phyloP scores from a whole-genome alignment of 805 yeast genomes.

The Candida sphagnicola region DNA sequence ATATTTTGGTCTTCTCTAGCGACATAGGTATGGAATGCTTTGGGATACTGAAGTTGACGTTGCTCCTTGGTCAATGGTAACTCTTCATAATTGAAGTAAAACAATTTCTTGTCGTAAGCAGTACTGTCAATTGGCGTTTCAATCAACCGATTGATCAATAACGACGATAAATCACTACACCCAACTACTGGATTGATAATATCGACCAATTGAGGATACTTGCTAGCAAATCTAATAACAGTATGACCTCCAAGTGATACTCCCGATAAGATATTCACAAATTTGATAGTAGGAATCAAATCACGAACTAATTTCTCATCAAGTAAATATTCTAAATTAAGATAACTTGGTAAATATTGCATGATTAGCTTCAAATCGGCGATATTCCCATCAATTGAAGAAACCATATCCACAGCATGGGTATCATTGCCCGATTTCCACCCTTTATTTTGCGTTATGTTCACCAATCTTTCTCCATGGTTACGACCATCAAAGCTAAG shows the following conservation, averaged over 20 bases:
- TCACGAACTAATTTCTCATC: conserved; percentile 10
- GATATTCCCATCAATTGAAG: conserved; percentile 45
- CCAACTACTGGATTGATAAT: conserved; percentile 51
- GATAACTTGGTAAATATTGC: conserved; percentile 40
- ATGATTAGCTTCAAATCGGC: conserved; percentile 42
- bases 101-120: conserved; percentile 25
- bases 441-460: conserved; percentile 28
- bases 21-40: conserved; percentile 27
- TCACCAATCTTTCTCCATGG: conserved; percentile 48
- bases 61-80: conserved; percentile 26
- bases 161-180: conserved; percentile 40
- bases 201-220: conserved; percentile 33
- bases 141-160: conserved; percentile 41
- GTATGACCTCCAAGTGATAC: conserved; percentile 57
- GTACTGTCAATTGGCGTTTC: conserved; percentile 11
- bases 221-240: conserved; percentile 41
- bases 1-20: conserved; percentile 25
- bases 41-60: conserved; percentile 23
- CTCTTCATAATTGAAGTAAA: conserved; percentile 31
- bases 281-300: conserved; percentile 19
- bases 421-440: conserved; percentile 47
- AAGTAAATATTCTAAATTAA: conserved; percentile 28
- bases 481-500: conserved; percentile 52
- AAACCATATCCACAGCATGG: conserved; percentile 51
- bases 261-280: conserved; percentile 43